Evolutionary conservation across 495 filamentous ascomycete genomes (phyloP), one percentile per base, ranked within the genome.

Genomic region (Hypoxylon lenormandii): DNA sequence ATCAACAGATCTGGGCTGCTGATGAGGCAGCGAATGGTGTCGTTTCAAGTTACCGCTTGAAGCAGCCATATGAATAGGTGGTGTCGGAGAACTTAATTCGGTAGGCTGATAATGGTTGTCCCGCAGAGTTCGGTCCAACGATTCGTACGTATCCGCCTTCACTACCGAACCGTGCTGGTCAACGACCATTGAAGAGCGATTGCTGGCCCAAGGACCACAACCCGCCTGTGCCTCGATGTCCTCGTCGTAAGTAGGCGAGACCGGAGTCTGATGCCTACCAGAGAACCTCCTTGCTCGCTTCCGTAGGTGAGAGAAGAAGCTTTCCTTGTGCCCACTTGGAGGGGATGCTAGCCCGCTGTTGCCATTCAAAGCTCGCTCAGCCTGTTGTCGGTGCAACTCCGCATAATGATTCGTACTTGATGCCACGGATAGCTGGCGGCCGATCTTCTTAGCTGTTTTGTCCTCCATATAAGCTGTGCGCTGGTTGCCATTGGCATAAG

Each of bases 281-380:
- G 96, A 99, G 22, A 99, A 87, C 69, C 96, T 85, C 65, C 96
- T 88, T 6, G 96, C 96, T 21, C 93, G 89, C 78, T 99, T 99
- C 40, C 96, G 88, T 5, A 99, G 85, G 71, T 99, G 96, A 6
- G 96, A 97, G 78, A 98, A 98, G 81, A 97, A 98, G 77, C 94
- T 91, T 74, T 98, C 95, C 72, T 94, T 94, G 33, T 91, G 91
- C 13, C 82, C 90, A 60, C 84, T 86, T 6, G 80, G 86, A 22
- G 87, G 90, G 61, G 87, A 90, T 48, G 81, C 84, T 56, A 87
- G 78, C 7, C 88, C 88, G 49, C 84, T 84, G 62, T 89, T 87
- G n/a, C 93, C 95, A 78, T 93, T 97, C 37, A 98, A 81, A 49
- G 92, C 92, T 60, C 92, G 82, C 77, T 97, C 95, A 19, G 96